These are phyloP conservation scores for Syzygium jambos DNA, from an alignment of 345 rosid species.

Conservation along the genomic window DNA sequence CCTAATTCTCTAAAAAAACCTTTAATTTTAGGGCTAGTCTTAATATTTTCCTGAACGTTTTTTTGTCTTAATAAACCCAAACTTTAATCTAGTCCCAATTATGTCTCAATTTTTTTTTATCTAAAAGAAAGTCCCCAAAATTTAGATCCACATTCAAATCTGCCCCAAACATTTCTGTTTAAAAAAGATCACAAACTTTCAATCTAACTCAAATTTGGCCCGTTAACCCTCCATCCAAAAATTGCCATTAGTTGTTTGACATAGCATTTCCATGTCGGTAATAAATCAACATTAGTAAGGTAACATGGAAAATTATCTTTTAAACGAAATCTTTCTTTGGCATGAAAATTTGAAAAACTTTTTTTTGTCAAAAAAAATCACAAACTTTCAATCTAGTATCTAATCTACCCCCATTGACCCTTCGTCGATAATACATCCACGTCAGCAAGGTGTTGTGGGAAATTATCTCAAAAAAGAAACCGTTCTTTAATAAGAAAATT, in stretches of 20 bases:
- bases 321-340: neutral
- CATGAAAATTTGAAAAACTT: neutral
- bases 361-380: neutral
- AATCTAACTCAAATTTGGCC: accelerated
- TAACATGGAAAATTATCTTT: neutral
- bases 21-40: no score
- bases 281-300: neutral
- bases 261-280: neutral
- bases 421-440: neutral
- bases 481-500: no score
- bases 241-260: neutral
- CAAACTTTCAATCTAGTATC: neutral
- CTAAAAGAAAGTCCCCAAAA: neutral
- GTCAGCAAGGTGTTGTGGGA: neutral
- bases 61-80: no score
- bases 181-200: neutral
- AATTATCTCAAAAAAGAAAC: neutral
- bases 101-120: no score
- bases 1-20: no score
- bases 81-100: no score
- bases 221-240: neutral
- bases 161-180: neutral
- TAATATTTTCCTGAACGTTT: no score
- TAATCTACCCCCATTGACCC: neutral
- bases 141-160: accelerated